Conservation (phyloP, 306 rosid species). For the Prunus armeniaca region DNA sequence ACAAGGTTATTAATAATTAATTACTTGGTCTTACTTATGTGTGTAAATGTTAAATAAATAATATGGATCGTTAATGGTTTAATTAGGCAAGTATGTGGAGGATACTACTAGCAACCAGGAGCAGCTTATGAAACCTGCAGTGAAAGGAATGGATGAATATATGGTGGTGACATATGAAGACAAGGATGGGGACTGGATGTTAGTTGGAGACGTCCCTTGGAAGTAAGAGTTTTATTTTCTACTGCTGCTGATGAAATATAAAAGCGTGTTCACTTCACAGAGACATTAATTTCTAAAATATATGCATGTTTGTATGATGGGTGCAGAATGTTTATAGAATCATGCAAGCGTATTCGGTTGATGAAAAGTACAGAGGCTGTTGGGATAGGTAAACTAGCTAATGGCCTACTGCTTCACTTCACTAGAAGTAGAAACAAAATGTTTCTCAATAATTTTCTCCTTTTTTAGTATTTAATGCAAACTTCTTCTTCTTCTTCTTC, state of each 20-base stretch:
- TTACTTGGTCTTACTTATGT: background rate
- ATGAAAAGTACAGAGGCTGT: slow-evolving; percentile 38
- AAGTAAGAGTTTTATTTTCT: slow-evolving; percentile 14
- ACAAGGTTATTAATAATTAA: background rate
- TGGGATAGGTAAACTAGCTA: slow-evolving; percentile 21
- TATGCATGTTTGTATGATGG: no score
- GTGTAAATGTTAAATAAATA: background rate
- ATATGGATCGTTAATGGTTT: background rate
- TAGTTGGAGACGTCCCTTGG: slow-evolving; percentile 50
- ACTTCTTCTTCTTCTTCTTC: background rate
- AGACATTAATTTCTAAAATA: no score
- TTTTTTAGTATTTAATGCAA: background rate
- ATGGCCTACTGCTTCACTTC: background rate
- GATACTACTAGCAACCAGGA: background rate
- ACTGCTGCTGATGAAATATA: background rate
- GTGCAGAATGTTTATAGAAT: slow-evolving; percentile 41
- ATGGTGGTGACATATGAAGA: slow-evolving; percentile 29
- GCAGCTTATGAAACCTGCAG: slow-evolving; percentile 8
- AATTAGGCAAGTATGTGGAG: background rate
- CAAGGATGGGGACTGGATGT: slow-evolving; percentile 37
- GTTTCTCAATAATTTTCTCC: background rate
- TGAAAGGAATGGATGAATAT: slow-evolving; percentile 24
- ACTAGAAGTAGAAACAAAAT: background rate
- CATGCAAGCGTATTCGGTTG: slow-evolving; percentile 42
- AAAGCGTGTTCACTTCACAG: background rate